Evolutionary conservation across 208 protist genomes (phyloP).

Genomic region (Trypanosoma avium): DNA sequence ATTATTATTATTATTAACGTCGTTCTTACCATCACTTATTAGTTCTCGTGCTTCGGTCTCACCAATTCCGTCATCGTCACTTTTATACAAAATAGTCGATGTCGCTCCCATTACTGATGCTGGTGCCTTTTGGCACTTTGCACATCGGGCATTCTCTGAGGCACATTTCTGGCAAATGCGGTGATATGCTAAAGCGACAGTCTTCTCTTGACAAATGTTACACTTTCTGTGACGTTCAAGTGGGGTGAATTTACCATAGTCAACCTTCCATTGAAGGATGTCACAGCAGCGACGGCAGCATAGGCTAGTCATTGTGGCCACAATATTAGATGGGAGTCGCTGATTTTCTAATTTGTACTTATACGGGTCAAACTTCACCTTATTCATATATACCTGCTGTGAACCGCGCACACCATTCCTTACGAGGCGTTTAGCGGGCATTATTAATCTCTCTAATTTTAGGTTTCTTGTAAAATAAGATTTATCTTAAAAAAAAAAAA

Average conservation of each 20-base stretch:
- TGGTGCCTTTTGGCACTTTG: constrained; percentile 84
- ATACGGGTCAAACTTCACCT: constrained; percentile 78
- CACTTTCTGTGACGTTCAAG: constrained; percentile 61
- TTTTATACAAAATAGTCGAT: background rate
- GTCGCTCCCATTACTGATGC: constrained; percentile 9
- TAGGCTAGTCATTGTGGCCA: constrained; percentile 66
- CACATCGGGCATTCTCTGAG: constrained; percentile 38
- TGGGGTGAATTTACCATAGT: constrained; percentile 83
- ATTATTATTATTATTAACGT: constrained; percentile 3
- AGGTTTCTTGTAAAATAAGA: too few species aligned
- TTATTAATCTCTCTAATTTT: too few species aligned
- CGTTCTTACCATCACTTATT: background rate
- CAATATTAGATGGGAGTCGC: constrained; percentile 29
- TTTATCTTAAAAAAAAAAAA: background rate
- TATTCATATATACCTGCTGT: constrained; percentile 72
- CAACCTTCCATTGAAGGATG: constrained; percentile 87
- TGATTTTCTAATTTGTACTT: constrained; percentile 78
- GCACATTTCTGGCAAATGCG: constrained; percentile 82
- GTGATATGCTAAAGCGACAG: constrained; percentile 68
- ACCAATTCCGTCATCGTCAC: background rate
- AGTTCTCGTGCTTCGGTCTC: background rate
- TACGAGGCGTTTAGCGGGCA: constrained; percentile 42
- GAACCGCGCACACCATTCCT: constrained; percentile 39
- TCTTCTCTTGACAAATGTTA: constrained; percentile 65
- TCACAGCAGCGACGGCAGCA: constrained; percentile 85